These are phyloP conservation scores for Gnaphalium uliginosum DNA, from an alignment of 129 eudicot species.

Conservation along the genomic window DNA sequence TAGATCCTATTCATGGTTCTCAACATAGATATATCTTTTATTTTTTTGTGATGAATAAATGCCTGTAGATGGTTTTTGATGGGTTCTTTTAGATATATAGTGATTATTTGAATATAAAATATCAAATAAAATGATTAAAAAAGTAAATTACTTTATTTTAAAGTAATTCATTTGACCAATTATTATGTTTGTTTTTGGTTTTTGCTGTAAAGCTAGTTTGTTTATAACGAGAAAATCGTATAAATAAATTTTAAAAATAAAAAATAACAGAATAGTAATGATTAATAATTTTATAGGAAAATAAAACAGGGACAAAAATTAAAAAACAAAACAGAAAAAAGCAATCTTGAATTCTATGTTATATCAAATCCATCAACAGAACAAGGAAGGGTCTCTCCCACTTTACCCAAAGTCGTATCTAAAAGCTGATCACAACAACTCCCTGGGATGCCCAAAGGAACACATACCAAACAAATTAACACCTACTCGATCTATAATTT, in stretches of 20 bases:
- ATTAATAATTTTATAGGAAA: background rate
- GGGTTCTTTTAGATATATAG: no score
- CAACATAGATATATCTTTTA: no score
- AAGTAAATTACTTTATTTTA: background rate
- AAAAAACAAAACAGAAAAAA: background rate
- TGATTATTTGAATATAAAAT: no score
- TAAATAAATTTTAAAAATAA: background rate
- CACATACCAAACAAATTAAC: background rate
- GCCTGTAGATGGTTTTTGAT: background rate
- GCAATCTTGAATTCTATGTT: slow-evolving; percentile 12
- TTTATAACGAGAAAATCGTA: background rate
- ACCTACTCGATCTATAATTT: background rate
- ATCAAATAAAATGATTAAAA: background rate
- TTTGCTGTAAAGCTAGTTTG: background rate
- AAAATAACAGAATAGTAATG: background rate
- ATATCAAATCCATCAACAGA: slow-evolving; percentile 22
- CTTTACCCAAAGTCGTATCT: background rate
- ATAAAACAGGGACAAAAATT: background rate
- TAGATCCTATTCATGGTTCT: no score
- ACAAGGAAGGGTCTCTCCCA: slow-evolving; percentile 30
- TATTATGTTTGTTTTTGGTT: background rate
- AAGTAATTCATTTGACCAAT: background rate
- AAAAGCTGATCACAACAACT: slow-evolving; percentile 11
- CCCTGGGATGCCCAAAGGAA: slow-evolving; percentile 1
- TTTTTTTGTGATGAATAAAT: background rate